Percentiles rank a stretch among this genome's conserved stretches.
Evolutionary conservation across 1,284 basidiomycete genomes (phyloP).

Genomic region (Cutaneotrichosporon arboriforme): DNA sequence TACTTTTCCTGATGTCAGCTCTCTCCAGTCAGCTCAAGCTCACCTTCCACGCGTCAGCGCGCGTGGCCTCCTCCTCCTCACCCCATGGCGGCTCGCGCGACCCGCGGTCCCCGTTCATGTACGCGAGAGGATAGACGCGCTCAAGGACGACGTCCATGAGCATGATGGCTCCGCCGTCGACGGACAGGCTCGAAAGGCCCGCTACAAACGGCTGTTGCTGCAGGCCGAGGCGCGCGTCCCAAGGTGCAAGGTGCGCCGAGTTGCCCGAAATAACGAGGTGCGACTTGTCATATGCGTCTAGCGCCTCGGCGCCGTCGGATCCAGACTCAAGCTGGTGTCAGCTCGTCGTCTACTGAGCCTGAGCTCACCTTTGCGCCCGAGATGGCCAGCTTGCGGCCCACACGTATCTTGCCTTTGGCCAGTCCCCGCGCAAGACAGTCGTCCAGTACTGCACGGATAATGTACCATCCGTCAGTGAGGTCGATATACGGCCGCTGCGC

Average conservation of each 20-base stretch:
- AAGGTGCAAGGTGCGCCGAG: slow-evolving; percentile 73
- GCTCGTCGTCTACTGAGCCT: background rate
- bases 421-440: slow-evolving; percentile 65
- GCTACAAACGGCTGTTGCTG: slow-evolving; percentile 58
- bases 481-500: slow-evolving; percentile 55
- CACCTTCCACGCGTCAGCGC: slow-evolving; percentile 67
- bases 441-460: slow-evolving; percentile 71
- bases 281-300: slow-evolving; percentile 68
- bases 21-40: slow-evolving; percentile 20
- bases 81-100: slow-evolving; percentile 59
- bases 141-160: slow-evolving; percentile 70
- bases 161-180: slow-evolving; percentile 74
- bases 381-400: slow-evolving; percentile 78
- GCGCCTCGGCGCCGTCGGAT: slow-evolving; percentile 72
- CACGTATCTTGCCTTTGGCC: slow-evolving; percentile 58
- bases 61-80: slow-evolving; percentile 62
- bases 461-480: slow-evolving; percentile 95
- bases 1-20: slow-evolving; percentile 31
- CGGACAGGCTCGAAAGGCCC: slow-evolving; percentile 68
- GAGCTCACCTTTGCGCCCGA: slow-evolving; percentile 67
- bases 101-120: slow-evolving; percentile 54
- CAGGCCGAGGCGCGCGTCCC: slow-evolving; percentile 84
- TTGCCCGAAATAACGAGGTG: slow-evolving; percentile 72
- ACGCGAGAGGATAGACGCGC: slow-evolving; percentile 54
- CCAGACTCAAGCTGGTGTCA: slow-evolving; percentile 59